These are phyloP conservation scores for Fusarium chuoi DNA, from an alignment of 2,329 filamentous ascomycete species.

Conservation along the genomic window DNA sequence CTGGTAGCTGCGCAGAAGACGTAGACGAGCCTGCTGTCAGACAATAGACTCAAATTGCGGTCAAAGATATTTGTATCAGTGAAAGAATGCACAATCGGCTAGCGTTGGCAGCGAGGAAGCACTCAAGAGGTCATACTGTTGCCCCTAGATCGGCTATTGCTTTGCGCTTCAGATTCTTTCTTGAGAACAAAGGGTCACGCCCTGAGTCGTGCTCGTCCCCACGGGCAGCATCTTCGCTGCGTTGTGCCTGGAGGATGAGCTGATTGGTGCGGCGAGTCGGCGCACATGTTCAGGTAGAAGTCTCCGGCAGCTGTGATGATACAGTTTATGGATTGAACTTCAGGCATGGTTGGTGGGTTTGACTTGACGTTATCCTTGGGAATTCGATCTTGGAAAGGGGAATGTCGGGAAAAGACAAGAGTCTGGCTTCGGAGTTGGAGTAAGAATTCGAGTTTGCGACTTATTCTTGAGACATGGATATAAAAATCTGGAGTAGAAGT, in stretches of 20 bases:
- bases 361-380: background rate
- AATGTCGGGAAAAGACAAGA: background rate
- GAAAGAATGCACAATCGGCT: background rate
- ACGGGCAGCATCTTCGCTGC: background rate
- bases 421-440: background rate
- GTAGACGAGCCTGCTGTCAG: slow-evolving; percentile 12
- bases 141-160: no score
- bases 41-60: slow-evolving; percentile 5
- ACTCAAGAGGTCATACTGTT: no score
- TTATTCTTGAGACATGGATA: no score
- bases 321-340: rapidly evolving
- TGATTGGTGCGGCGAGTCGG: background rate
- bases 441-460: background rate
- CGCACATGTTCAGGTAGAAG: rapidly evolving
- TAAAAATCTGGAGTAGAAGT: no score
- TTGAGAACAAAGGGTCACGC: no score
- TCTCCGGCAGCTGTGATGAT: rapidly evolving
- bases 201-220: background rate
- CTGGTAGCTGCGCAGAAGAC: slow-evolving; percentile 21
- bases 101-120: no score
- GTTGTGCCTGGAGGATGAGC: background rate
- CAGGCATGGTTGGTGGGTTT: rapidly evolving
- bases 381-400: background rate
- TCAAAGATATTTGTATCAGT: slow-evolving; percentile 3
- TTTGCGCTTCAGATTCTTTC: no score